These are phyloP conservation scores for Talaromyces trachyspermus DNA, from an alignment of 495 filamentous ascomycete species.

Conservation along the genomic window DNA sequence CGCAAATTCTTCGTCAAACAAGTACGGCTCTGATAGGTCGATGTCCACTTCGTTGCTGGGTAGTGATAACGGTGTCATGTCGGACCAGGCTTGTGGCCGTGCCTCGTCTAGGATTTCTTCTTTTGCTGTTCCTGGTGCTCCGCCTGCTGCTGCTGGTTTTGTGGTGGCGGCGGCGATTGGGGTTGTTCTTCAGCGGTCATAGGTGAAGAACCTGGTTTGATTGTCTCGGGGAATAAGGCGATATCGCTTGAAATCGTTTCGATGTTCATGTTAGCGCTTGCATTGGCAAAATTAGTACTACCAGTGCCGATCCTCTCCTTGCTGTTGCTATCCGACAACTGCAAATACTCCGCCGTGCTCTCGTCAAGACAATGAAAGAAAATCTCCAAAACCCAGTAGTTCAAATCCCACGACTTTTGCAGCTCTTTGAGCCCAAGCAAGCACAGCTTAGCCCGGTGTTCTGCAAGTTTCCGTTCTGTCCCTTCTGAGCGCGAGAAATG, in stretches of 20 bases:
- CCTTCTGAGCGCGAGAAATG: slow-evolving; percentile 29
- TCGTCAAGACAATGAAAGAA: slow-evolving; percentile 41
- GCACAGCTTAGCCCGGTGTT: slow-evolving; percentile 40
- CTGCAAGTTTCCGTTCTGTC: slow-evolving; percentile 35
- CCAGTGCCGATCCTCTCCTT: slow-evolving; percentile 12
- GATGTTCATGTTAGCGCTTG: background rate
- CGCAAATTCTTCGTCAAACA: slow-evolving; percentile 29
- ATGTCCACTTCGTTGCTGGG: slow-evolving; percentile 11
- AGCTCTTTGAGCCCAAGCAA: slow-evolving; percentile 38
- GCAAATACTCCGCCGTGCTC: slow-evolving; percentile 33
- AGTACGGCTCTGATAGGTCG: slow-evolving; percentile 32
- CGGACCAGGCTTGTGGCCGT: background rate
- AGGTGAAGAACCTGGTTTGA: background rate
- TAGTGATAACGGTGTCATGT: slow-evolving; percentile 3
- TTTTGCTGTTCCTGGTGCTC: background rate
- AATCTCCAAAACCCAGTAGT: slow-evolving; percentile 39
- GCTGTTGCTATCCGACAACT: slow-evolving; percentile 12
- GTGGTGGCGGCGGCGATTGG: background rate
- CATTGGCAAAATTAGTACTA: slow-evolving; percentile 6
- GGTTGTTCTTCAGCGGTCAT: slow-evolving; percentile 1
- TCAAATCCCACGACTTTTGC: slow-evolving; percentile 41
- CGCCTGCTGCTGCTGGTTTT: background rate
- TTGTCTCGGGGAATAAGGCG: background rate
- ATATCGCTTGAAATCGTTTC: slow-evolving; percentile 17
- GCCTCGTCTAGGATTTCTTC: slow-evolving; percentile 2